Conservation (phyloP, 352 stramenopile genomes). For the Globisporangium sylvaticum region DNA sequence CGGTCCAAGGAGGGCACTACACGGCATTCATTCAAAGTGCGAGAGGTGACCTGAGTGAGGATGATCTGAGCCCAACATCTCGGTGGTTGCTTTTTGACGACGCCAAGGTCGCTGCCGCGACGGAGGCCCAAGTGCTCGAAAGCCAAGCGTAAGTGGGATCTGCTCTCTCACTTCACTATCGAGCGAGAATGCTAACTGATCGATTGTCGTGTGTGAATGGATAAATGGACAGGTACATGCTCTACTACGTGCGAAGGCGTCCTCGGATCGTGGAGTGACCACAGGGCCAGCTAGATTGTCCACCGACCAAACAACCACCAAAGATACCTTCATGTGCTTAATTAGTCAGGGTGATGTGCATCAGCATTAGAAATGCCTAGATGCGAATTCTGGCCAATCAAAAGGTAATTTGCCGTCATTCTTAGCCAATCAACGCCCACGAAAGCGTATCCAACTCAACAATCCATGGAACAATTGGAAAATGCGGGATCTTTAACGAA, state of each 20-base stretch:
- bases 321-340: background rate
- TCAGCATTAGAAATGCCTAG: too few relatives aligned
- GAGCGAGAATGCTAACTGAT: background rate
- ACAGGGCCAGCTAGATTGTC: background rate
- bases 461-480: background rate
- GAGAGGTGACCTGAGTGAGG: slow-evolving; percentile 13
- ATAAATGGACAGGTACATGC: slow-evolving; percentile 18
- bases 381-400: background rate
- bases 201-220: background rate
- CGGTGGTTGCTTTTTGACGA: slow-evolving; percentile 71
- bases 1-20: slow-evolving; percentile 68
- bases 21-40: slow-evolving; percentile 40
- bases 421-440: background rate
- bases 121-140: slow-evolving; percentile 30
- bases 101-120: slow-evolving; percentile 32
- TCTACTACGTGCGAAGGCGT: slow-evolving; percentile 21
- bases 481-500: too few relatives aligned
- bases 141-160: slow-evolving; percentile 49
- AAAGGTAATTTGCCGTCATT: background rate
- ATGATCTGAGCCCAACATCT: slow-evolving; percentile 6
- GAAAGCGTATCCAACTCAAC: slow-evolving; percentile 2
- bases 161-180: background rate
- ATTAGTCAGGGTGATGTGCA: too few relatives aligned
- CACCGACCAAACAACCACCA: too few relatives aligned
- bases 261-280: background rate